Evolutionary conservation across 2,329 filamentous ascomycete genomes (phyloP).

Genomic region (Beauveria brongniartii): DNA sequence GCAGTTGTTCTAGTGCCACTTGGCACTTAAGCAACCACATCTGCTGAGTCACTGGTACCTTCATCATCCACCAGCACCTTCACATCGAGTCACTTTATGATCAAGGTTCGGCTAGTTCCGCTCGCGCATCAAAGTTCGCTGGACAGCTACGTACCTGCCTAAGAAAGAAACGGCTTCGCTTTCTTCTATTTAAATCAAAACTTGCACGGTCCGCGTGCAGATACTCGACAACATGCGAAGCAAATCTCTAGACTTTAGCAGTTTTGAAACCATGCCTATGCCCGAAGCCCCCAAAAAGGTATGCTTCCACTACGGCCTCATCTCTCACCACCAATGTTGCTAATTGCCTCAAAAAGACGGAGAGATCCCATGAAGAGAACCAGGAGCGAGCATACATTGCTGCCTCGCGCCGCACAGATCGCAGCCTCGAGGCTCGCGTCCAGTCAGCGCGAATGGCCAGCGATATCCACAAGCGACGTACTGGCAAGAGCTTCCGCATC

Average conservation of each 20-base stretch:
- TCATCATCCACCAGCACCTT: not conserved
- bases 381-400: conserved; percentile 88
- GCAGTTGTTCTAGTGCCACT: not conserved
- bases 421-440: conserved; percentile 77
- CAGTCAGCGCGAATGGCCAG: conserved; percentile 83
- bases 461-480: conserved; percentile 83
- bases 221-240: not conserved
- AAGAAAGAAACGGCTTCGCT: not conserved
- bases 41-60: not conserved
- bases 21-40: not conserved
- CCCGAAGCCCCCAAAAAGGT: conserved; percentile 9
- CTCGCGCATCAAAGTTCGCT: not conserved
- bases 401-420: conserved; percentile 77
- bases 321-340: not conserved
- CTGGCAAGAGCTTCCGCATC: conserved; percentile 72
- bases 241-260: conserved; percentile 7
- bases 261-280: conserved; percentile 1
- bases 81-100: not conserved
- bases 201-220: not conserved
- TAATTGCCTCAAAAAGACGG: conserved; percentile 41
- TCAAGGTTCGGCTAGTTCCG: not conserved
- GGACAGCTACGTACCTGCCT: not conserved
- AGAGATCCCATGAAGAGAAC: conserved; percentile 72
- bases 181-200: not conserved
- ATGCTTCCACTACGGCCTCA: not conserved